A percentile compares a stretch with the other conserved stretches of the same genome.
Conservation (phyloP, 1,139 yeast species). For the Wickerhamomyces sp. region DNA sequence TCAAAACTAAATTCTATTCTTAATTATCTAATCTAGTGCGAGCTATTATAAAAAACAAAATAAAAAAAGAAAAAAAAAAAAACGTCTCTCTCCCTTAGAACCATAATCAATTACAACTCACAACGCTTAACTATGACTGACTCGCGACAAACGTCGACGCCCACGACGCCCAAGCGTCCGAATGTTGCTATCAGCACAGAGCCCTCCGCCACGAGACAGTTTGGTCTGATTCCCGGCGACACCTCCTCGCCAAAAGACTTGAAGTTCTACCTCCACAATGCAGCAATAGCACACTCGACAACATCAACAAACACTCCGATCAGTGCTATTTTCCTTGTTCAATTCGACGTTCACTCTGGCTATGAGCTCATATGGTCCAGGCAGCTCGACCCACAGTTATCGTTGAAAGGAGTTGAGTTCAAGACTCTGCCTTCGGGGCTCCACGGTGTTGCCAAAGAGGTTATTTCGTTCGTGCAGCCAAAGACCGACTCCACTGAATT, state of each 20-base stretch:
- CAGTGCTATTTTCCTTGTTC: conserved; percentile 50
- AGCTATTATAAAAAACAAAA: too few relatives aligned
- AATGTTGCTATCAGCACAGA: neutral
- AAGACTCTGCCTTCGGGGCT: conserved; percentile 79
- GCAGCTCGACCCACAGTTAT: conserved; percentile 19
- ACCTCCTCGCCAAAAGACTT: conserved; percentile 4
- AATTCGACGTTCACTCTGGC: conserved; percentile 61
- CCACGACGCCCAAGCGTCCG: too few relatives aligned
- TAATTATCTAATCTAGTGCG: too few relatives aligned
- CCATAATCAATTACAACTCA: too few relatives aligned
- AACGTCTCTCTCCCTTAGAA: too few relatives aligned
- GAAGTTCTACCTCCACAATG: conserved; percentile 5
- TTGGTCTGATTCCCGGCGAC: conserved; percentile 1
- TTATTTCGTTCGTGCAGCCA: conserved; percentile 43
- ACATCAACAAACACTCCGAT: conserved; percentile 25
- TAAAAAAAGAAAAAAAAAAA: too few relatives aligned
- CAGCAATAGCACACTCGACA: neutral
- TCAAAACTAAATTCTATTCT: neutral
- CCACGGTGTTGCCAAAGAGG: conserved; percentile 57
- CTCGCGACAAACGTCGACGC: too few relatives aligned
- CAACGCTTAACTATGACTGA: too few relatives aligned
- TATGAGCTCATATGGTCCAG: conserved; percentile 55
- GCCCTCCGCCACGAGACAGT: neutral
- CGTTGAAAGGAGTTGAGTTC: conserved; percentile 51
- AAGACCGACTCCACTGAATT: conserved; percentile 27